Conservation (phyloP, 2,329 filamentous ascomycete genomes). For the Diaporthe humulicola region DNA sequence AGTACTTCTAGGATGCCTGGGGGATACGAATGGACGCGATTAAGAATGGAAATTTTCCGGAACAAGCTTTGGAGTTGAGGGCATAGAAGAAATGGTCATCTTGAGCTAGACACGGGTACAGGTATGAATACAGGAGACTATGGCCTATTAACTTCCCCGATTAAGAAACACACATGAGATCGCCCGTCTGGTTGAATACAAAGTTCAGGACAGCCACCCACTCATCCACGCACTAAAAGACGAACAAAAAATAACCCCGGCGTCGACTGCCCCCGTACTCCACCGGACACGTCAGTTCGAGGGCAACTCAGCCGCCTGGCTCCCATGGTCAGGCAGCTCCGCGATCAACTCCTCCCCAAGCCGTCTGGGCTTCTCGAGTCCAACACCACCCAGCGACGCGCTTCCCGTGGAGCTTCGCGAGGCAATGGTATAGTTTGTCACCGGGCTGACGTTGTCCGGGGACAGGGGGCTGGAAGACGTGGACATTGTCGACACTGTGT, state of each 20-base stretch:
- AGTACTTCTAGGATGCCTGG: conserved; percentile 44
- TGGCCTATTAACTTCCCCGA: background rate
- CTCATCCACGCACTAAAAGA: background rate
- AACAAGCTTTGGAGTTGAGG: conserved; percentile 5
- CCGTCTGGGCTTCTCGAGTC: background rate
- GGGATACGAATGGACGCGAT: too few relatives aligned
- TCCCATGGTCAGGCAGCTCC: conserved; percentile 19
- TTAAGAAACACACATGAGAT: background rate
- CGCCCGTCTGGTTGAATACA: background rate
- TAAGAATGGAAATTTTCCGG: background rate
- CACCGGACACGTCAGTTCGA: background rate
- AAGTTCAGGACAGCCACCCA: background rate
- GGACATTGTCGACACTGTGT: conserved; percentile 3
- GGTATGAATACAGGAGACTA: background rate
- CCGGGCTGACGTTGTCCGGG: conserved; percentile 8
- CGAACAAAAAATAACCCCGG: background rate
- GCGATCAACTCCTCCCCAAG: background rate
- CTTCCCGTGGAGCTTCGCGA: conserved; percentile 13
- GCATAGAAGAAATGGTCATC: background rate
- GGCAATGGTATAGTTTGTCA: conserved; percentile 3
- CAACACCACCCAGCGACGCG: background rate
- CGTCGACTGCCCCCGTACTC: too few relatives aligned
- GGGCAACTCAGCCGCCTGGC: conserved; percentile 18
- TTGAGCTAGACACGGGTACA: background rate
- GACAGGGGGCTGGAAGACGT: background rate